These are phyloP conservation scores for Pezicula neosporulosa DNA, from an alignment of 2,329 filamentous ascomycete genomes.

Conservation along the genomic window DNA sequence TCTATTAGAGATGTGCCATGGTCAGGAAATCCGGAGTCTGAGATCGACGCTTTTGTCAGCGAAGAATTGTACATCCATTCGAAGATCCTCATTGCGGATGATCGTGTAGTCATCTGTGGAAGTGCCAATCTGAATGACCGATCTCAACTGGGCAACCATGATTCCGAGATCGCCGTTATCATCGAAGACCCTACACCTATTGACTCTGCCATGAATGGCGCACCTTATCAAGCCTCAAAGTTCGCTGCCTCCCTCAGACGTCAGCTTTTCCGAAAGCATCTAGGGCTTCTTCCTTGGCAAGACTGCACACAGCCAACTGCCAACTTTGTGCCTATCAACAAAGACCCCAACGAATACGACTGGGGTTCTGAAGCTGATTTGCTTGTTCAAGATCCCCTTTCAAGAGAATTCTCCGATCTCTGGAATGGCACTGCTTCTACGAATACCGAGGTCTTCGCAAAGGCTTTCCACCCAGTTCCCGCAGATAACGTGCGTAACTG, in stretches of 20 bases:
- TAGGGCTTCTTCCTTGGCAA: conserved; percentile 78
- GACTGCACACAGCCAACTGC: conserved; percentile 60
- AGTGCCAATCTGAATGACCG: conserved; percentile 57
- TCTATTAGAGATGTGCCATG: conserved; percentile 60
- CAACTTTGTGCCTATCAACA: conserved; percentile 74
- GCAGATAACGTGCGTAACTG: conserved; percentile 66
- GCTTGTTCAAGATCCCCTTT: conserved; percentile 72
- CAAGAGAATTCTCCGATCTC: conserved; percentile 61
- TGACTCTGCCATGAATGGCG: conserved; percentile 69
- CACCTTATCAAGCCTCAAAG: conserved; percentile 65
- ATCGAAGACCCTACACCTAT: conserved; percentile 75
- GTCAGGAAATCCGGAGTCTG: conserved; percentile 50
- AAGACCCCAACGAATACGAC: conserved; percentile 69
- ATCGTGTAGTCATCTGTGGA: conserved; percentile 77
- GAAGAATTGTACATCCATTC: conserved; percentile 62
- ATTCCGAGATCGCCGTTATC: conserved; percentile 86
- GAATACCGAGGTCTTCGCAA: conserved; percentile 79
- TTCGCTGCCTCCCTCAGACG: conserved; percentile 81
- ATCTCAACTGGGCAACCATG: conserved; percentile 79
- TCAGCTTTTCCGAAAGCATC: conserved; percentile 86
- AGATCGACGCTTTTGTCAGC: conserved; percentile 58
- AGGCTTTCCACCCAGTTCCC: conserved; percentile 78
- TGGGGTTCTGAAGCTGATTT: conserved; percentile 65
- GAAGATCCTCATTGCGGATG: conserved; percentile 78
- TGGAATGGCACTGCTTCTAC: conserved; percentile 71